phyloP scores from a whole-genome alignment of 352 stramenopile species.

The Phytopythium montanum region DNA sequence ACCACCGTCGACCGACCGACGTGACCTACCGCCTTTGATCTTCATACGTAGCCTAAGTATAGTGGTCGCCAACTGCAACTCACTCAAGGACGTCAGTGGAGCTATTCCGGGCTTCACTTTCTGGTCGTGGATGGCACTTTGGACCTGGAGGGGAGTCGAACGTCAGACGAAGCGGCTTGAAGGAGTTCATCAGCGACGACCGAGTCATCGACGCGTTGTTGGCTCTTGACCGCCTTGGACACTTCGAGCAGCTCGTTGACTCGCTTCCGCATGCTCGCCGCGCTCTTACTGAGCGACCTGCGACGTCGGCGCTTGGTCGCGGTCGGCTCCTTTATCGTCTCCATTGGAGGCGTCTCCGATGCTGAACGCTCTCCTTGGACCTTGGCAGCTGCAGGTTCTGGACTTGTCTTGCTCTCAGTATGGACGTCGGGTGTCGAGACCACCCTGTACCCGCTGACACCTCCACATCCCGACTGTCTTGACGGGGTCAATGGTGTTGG shows the following conservation, averaged over 20 bases:
- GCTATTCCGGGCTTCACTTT: background rate
- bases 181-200: background rate
- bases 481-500: background rate
- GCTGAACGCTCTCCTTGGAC: background rate
- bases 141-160: background rate
- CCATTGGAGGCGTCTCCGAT: background rate
- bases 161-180: no score
- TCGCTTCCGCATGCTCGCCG: background rate
- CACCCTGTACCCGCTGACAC: background rate
- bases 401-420: background rate
- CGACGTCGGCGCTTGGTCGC: background rate
- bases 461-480: background rate
- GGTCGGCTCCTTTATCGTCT: background rate
- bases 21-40: background rate
- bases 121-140: background rate
- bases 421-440: background rate
- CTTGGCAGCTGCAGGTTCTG: background rate
- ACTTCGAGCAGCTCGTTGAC: conserved; percentile 5
- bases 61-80: background rate
- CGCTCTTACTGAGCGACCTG: background rate
- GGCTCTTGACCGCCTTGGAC: background rate
- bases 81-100: background rate
- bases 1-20: no score
- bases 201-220: no score
- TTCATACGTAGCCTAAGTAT: background rate